phyloP scores from a whole-genome alignment of 345 rosid genomes.

The Pistacia atlantica region DNA sequence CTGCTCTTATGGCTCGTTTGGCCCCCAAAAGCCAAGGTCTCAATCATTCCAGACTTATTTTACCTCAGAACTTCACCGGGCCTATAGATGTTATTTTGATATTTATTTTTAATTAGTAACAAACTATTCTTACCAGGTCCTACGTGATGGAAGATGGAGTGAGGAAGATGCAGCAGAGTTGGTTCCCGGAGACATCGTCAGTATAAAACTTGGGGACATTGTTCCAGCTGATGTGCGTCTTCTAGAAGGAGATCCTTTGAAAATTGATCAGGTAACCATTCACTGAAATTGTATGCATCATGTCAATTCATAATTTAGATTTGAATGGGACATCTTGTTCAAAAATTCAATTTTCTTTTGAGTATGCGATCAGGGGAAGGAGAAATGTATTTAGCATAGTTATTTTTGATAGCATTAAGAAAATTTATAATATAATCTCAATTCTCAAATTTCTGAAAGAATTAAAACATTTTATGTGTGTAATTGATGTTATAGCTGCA shows the following conservation, averaged over 20 bases:
- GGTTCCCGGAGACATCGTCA: constrained; percentile 70
- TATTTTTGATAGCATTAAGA: too few species aligned
- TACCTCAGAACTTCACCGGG: too few species aligned
- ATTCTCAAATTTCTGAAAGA: too few species aligned
- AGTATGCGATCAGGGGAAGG: background rate
- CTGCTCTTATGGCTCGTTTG: constrained; percentile 72
- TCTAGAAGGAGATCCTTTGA: constrained; percentile 75
- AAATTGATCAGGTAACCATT: constrained; percentile 55
- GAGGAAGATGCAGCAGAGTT: constrained; percentile 68
- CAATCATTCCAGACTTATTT: background rate
- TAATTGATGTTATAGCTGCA: too few species aligned
- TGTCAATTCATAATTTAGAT: background rate
- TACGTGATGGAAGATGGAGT: constrained; percentile 62
- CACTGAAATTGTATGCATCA: too few species aligned
- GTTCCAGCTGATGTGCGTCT: constrained; percentile 79
- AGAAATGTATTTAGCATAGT: too few species aligned
- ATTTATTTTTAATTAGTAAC: background rate
- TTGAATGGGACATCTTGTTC: background rate
- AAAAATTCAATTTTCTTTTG: background rate
- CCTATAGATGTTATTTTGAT: too few species aligned
- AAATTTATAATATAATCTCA: too few species aligned
- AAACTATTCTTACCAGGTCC: constrained; percentile 26
- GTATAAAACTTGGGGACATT: constrained; percentile 55
- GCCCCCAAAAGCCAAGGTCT: constrained; percentile 72
- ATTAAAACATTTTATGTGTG: too few species aligned